Conservation (phyloP, 2,329 filamentous ascomycete genomes). For the Cytospora paraplurivora region DNA sequence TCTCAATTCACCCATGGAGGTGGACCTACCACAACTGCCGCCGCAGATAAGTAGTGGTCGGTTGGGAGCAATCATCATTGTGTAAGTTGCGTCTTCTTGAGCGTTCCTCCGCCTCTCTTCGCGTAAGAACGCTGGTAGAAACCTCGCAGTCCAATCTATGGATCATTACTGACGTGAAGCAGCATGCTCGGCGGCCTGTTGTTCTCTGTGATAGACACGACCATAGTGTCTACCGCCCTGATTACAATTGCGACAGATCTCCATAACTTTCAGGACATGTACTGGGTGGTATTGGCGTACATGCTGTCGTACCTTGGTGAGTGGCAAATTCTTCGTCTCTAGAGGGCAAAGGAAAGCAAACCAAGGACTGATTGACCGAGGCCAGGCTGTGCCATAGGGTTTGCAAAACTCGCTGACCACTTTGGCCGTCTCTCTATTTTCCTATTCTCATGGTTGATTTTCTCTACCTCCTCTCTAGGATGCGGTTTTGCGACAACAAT, state of each 20-base stretch:
- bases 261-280: conserved; percentile 52
- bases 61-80: conserved; percentile 22
- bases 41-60: conserved; percentile 16
- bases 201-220: conserved; percentile 60
- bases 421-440: conserved; percentile 57
- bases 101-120: background rate
- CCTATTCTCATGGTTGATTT: conserved; percentile 54
- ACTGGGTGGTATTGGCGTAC: conserved; percentile 60
- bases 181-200: conserved; percentile 56
- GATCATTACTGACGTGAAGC: conserved; percentile 6
- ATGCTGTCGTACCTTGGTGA: conserved; percentile 59
- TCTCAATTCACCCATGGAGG: conserved; percentile 8
- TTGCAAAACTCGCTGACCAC: conserved; percentile 62
- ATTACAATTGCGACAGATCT: conserved; percentile 58
- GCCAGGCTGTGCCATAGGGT: conserved; percentile 57
- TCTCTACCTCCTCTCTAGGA: conserved; percentile 57
- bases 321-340: conserved; percentile 11
- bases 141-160: background rate
- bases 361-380: background rate
- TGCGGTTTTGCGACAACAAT: conserved; percentile 55
- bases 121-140: background rate
- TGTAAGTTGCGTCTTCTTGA: conserved; percentile 10
- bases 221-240: conserved; percentile 60
- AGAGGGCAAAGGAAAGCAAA: no score
- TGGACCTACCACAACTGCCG: conserved; percentile 5